Evolutionary conservation across 2,329 filamentous ascomycete genomes (phyloP).

Genomic region (Colletotrichum australisinense): DNA sequence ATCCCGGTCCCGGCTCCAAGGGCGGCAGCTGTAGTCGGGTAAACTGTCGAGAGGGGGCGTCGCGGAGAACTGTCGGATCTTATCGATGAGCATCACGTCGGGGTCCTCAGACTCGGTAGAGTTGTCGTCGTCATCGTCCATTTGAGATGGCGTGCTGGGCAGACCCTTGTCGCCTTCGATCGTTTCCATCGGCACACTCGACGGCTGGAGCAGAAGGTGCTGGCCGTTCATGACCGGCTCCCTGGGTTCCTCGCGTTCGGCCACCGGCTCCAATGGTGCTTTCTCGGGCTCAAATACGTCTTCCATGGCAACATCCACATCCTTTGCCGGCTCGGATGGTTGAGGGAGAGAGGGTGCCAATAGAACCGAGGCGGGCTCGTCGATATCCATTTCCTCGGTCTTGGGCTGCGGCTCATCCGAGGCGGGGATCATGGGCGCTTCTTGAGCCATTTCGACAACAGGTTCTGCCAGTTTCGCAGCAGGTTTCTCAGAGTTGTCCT

Average conservation of each 20-base stretch:
- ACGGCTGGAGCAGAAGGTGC: slow-evolving; percentile 20
- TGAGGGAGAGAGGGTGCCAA: slow-evolving; percentile 13
- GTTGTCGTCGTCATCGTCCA: slow-evolving; percentile 59
- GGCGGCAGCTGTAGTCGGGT: slow-evolving; percentile 57
- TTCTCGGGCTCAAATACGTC: slow-evolving; percentile 38
- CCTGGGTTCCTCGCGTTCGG: slow-evolving; percentile 2
- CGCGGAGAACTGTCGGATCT: slow-evolving; percentile 61
- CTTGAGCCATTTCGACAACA: slow-evolving; percentile 35
- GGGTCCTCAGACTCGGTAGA: slow-evolving; percentile 67
- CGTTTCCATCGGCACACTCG: slow-evolving; percentile 33
- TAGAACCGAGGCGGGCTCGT: slow-evolving; percentile 38
- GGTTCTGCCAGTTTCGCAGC: neutral
- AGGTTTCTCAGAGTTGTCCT: neutral
- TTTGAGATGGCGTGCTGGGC: slow-evolving; percentile 61
- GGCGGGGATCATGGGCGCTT: neutral
- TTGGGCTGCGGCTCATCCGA: slow-evolving; percentile 45
- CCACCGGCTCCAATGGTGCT: slow-evolving; percentile 38
- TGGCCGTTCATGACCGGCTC: slow-evolving; percentile 20
- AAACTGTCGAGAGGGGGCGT: slow-evolving; percentile 68
- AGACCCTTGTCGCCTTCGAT: slow-evolving; percentile 41
- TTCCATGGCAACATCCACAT: slow-evolving; percentile 38
- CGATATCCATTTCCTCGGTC: slow-evolving; percentile 55
- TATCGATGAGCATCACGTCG: slow-evolving; percentile 60
- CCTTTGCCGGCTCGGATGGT: neutral
- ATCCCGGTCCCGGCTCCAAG: slow-evolving; percentile 61